A percentile compares a stretch with the other conserved stretches of the same genome.
These are phyloP conservation scores for Lepiota subincarnata DNA, from an alignment of 768 basidiomycete species.

Conservation along the genomic window DNA sequence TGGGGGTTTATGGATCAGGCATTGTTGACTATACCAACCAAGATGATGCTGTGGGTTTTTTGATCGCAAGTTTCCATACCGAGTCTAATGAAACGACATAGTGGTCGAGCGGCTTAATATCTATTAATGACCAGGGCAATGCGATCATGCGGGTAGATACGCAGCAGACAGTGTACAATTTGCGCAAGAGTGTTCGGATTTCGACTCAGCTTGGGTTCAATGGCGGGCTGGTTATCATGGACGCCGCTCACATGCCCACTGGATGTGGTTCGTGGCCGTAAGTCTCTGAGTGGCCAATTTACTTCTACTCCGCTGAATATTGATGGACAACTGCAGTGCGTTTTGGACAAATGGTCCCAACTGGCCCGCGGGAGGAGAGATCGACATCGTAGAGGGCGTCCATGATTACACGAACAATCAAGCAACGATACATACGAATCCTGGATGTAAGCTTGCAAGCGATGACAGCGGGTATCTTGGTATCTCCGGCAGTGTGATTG, in stretches of 20 bases:
- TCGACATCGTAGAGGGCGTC: constrained; percentile 84
- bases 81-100: constrained; percentile 18
- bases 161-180: constrained; percentile 63
- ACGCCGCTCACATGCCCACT: constrained; percentile 84
- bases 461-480: constrained; percentile 41
- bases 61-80: constrained; percentile 2
- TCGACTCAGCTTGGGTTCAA: constrained; percentile 57
- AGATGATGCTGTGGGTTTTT: constrained; percentile 47
- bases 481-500: constrained; percentile 63
- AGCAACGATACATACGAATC: constrained; percentile 73
- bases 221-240: constrained; percentile 72
- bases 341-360: constrained; percentile 54
- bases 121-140: constrained; percentile 67
- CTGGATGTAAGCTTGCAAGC: constrained; percentile 63
- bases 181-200: constrained; percentile 76
- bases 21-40: constrained; percentile 65
- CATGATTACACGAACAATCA: constrained; percentile 79
- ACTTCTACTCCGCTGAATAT: not conserved
- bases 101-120: constrained; percentile 55
- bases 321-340: constrained; percentile 27
- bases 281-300: constrained; percentile 20
- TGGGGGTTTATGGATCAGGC: constrained; percentile 21
- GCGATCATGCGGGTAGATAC: constrained; percentile 90
- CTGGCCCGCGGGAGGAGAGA: constrained; percentile 69
- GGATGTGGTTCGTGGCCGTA: constrained; percentile 87